Conservation (phyloP, 306 rosid genomes). For the Fragaria iinumae region DNA sequence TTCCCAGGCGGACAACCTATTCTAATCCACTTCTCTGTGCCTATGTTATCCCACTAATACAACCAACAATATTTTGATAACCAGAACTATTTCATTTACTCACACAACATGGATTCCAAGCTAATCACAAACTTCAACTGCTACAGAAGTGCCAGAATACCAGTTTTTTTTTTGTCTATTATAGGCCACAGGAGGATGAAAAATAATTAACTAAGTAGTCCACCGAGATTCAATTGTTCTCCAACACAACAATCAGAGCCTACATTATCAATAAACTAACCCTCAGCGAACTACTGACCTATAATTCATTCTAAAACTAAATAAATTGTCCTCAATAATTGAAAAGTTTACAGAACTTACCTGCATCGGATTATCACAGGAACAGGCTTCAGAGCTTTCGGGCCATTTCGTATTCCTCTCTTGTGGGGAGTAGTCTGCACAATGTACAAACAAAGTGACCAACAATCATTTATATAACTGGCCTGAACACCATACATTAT, state of each 20-base stretch:
- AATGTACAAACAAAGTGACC: background rate
- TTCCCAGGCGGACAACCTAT: background rate
- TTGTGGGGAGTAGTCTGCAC: constrained; percentile 44
- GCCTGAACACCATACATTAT: background rate
- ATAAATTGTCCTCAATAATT: constrained; percentile 10
- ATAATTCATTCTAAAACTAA: background rate
- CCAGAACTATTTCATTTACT: background rate
- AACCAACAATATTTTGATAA: background rate
- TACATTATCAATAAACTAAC: background rate
- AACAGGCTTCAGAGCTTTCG: constrained; percentile 76
- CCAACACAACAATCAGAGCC: background rate
- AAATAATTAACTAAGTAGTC: background rate
- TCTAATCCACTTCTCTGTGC: background rate
- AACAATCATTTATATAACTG: background rate
- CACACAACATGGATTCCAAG: background rate
- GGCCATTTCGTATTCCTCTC: constrained; percentile 67
- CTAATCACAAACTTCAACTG: background rate
- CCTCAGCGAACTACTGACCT: background rate
- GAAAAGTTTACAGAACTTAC: constrained; percentile 33
- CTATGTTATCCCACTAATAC: background rate
- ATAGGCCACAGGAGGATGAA: background rate
- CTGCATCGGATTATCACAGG: constrained; percentile 77
- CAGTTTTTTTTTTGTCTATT: background rate
- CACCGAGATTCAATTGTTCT: background rate
- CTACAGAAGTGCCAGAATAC: background rate